A percentile compares a stretch with the other conserved stretches of the same genome.
Evolutionary conservation across 2,329 filamentous ascomycete species (phyloP).

Genomic region (Neurospora sp.): DNA sequence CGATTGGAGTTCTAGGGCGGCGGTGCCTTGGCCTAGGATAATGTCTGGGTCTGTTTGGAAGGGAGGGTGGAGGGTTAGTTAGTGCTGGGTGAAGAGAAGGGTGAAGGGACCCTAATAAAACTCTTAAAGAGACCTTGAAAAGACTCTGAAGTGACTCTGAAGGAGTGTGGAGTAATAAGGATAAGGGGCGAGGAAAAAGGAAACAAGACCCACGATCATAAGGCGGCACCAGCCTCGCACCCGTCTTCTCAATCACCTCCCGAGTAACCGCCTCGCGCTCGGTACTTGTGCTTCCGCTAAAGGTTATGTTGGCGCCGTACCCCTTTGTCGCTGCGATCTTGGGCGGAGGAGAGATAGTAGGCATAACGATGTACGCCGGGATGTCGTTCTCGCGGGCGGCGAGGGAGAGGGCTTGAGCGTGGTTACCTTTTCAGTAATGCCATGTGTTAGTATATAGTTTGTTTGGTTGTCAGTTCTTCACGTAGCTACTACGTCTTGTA

Average conservation of each 20-base stretch:
- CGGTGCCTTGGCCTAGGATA: constrained; percentile 86
- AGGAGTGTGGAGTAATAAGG: no score
- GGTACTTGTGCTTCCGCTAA: constrained; percentile 68
- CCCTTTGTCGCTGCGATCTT: constrained; percentile 77
- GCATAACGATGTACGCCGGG: constrained; percentile 87
- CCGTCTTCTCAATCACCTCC: constrained; percentile 60
- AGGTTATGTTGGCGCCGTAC: constrained; percentile 70
- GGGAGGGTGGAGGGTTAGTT: neutral
- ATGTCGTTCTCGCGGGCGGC: constrained; percentile 66
- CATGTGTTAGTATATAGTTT: no score
- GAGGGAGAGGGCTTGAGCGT: constrained; percentile 84
- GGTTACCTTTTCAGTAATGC: constrained; percentile 57
- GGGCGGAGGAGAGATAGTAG: constrained; percentile 67
- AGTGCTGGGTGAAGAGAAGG: no score
- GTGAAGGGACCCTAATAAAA: no score
- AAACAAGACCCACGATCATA: constrained; percentile 54
- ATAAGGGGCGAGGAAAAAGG: neutral
- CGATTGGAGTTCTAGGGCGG: constrained; percentile 69
- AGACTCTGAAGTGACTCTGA: neutral
- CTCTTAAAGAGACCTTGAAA: neutral
- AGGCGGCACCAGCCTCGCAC: constrained; percentile 73
- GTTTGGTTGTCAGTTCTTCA: constrained; percentile 1
- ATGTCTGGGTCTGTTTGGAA: constrained; percentile 60
- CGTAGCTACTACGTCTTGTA: neutral
- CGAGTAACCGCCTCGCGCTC: constrained; percentile 73